Base-by-base conservation (phyloP, 495 filamentous ascomycete species). In the Penicillium egyptiacum region DNA sequence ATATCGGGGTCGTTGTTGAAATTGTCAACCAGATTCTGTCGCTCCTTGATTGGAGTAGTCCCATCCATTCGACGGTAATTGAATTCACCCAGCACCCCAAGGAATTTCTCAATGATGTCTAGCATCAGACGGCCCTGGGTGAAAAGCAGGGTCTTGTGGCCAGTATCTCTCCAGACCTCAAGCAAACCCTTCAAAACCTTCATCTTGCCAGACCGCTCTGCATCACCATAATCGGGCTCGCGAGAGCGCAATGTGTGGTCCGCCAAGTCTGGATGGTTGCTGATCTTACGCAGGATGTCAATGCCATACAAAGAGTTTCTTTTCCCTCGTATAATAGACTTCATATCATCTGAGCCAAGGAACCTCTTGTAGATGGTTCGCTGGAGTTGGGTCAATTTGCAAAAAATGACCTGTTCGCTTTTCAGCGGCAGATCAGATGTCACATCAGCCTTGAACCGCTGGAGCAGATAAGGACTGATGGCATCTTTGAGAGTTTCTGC, bases 321-420 rank as follows among this genome's bases (percentile, higher is more conserved):
- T 22, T 83, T 86, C 26, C 87, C 86, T 39, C 80, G 82, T 12
- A 90, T 68, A 53, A 98, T 93, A 0, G 85, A 81, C 17, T 79
- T 80, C 81, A 96, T 89, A 25, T 96, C 91, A 12, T 88, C 82
- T 0, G 91, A 96, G 31, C 73, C 75, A n/a, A 98, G 78, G 64
- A 96, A 97, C 10, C 76, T 64, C 63, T 87, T 81, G 66, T 98
- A 98, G 4, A 84, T 82, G 16, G 86, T 80, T 41, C 86, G 78
- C 68, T 98, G 94, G 1, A 79, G 72, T 50, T 81, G 82, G 2
- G 91, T 92, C 26, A 98, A 79, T 67, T 92, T 92, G 76, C 94
- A 98, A 71, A 97, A 98, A 1, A 98, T 79, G 1, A 97, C 92
- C 55, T 93, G 89, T 68, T 98, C 94, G 58, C 81, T 94, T 78